Percentiles rank a stretch among this genome's conserved stretches.
phyloP scores from a whole-genome alignment of 176 grass and related monocot genomes.

The Eragrostis nindensis region DNA sequence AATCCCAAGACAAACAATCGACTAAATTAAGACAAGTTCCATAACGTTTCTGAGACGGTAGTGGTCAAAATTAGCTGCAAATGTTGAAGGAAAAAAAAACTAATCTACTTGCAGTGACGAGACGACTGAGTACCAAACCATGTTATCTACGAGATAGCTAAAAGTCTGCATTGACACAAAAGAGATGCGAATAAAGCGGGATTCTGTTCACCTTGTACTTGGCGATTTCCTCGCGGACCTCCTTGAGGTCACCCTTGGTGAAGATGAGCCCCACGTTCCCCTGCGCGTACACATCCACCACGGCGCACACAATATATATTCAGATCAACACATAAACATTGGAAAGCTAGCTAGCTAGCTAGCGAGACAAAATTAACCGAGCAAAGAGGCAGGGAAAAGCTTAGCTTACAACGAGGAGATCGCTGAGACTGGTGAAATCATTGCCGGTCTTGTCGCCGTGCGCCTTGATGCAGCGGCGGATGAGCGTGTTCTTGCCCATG shows the following conservation, averaged over 20 bases:
- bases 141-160: no score
- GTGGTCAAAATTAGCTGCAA: no score
- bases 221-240: constrained; percentile 75
- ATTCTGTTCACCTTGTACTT: constrained; percentile 67
- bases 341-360: no score
- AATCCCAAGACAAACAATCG: no score
- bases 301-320: not conserved
- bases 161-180: not conserved
- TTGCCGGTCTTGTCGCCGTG: constrained; percentile 64
- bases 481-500: constrained; percentile 90
- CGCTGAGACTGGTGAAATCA: constrained; percentile 57
- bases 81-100: no score
- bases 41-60: no score
- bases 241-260: constrained; percentile 92
- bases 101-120: no score
- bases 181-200: not conserved
- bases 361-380: not conserved
- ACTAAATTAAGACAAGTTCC: no score
- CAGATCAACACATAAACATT: not conserved
- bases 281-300: constrained; percentile 4
- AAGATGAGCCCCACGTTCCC: constrained; percentile 91
- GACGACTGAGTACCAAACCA: no score
- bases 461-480: constrained; percentile 75
- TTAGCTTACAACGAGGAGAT: constrained; percentile 66
- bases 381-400: no score